Evolutionary conservation across 1,284 basidiomycete genomes (phyloP), one percentile per base, ranked within the genome.

Genomic region (Rhodotorula sp.): DNA sequence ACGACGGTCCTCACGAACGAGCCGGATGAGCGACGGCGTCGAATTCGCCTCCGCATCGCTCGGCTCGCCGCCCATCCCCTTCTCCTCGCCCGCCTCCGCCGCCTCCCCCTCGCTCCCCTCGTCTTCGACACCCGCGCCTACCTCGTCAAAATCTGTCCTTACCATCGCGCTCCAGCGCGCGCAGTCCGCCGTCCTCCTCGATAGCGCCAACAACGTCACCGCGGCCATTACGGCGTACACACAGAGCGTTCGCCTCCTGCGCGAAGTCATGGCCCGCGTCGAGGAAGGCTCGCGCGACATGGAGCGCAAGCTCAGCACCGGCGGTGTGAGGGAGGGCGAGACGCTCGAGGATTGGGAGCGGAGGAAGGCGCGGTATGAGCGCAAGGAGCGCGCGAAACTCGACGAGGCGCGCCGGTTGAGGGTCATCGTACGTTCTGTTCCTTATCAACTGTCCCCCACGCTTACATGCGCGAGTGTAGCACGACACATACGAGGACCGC

Each of bases 401-500:
- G 82, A 83, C 60, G 82, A 83, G 70, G 77, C 81, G 25, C 62
- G 80, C 32, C 53, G 81, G 51, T 67, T 83, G 21, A 66, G 72
- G 44, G 81, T 82, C 32, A 83, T 83, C 55, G 80, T 80, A 69
- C 69, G 80, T 59, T 8, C 5, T 1, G 4, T 34, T 32, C 8
- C 21, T 34, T n/a, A 25, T n/a, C n/a, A 6, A 4, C 13, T n/a
- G 25, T n/a, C 12, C 22, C 4, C 15, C 21, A 13, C 2, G 5
- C 32, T 50, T 1, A 17, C 7, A 19, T 12, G 22, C 15, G 5
- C n/a, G 8, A 36, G 9, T 5, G 29, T 62, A 80, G 80, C 82
- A 82, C 76, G 81, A 83, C 64, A 83, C 82, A 2, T 83, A 83
- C 70, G 79, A 79, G 34, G 82, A 83, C 64, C 80, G 82, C 8